These are phyloP conservation scores for Periconia macrospinosa DNA, from an alignment of 2,329 filamentous ascomycete species.

Conservation along the genomic window DNA sequence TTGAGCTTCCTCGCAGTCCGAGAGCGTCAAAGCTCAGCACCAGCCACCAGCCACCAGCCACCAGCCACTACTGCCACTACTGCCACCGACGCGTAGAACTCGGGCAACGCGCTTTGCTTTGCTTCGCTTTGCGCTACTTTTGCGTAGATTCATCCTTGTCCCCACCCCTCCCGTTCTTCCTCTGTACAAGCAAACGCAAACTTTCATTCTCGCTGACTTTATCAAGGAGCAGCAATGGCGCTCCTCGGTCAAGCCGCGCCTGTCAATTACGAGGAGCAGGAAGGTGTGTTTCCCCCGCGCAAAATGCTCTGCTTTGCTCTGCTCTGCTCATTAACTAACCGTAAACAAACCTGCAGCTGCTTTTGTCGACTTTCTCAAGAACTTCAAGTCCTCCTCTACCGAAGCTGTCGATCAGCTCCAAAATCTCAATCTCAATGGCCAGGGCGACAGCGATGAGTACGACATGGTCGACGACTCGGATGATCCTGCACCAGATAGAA, in stretches of 20 bases:
- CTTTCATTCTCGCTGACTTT: slow-evolving; percentile 10
- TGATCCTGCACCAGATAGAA: slow-evolving; percentile 54
- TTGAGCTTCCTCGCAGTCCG: not conserved
- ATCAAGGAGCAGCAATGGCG: slow-evolving; percentile 66
- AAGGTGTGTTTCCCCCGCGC: slow-evolving; percentile 59
- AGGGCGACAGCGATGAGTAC: slow-evolving; percentile 85
- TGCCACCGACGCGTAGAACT: not conserved
- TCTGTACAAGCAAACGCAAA: not conserved
- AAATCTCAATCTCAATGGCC: slow-evolving; percentile 82
- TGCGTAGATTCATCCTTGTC: not conserved
- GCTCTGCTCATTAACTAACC: slow-evolving; percentile 36
- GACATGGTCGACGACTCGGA: slow-evolving; percentile 88
- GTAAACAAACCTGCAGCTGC: slow-evolving; percentile 57
- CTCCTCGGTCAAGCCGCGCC: slow-evolving; percentile 76
- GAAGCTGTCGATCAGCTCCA: slow-evolving; percentile 80
- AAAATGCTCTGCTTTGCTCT: slow-evolving; percentile 10
- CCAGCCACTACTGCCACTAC: not conserved
- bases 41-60: not conserved
- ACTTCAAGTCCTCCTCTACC: slow-evolving; percentile 79
- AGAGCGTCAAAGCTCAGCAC: not conserved
- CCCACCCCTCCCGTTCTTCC: slow-evolving; percentile 12
- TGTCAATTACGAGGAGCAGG: slow-evolving; percentile 86
- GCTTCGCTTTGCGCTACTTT: not conserved
- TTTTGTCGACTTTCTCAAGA: slow-evolving; percentile 84
- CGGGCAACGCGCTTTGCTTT: not conserved